Percentiles rank a stretch among this genome's conserved stretches.
Evolutionary conservation across 2,329 filamentous ascomycete species (phyloP).

Genomic region (Fusarium avenaceum): DNA sequence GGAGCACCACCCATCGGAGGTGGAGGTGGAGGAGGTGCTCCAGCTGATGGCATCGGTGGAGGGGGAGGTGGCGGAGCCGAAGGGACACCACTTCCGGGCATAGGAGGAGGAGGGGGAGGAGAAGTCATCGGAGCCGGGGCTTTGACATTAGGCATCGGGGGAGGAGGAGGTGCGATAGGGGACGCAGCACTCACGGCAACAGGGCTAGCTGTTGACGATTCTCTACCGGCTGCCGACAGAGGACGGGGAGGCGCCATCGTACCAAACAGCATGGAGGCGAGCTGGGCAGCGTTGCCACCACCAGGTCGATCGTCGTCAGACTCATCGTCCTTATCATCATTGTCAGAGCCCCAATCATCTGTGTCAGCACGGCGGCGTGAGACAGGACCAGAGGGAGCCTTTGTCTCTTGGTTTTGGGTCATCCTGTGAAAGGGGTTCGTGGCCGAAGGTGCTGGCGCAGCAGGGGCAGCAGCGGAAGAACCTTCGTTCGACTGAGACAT

Average conservation of each 20-base stretch:
- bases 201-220: slow-evolving; percentile 61
- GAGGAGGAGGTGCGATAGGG: slow-evolving; percentile 57
- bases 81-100: slow-evolving; percentile 53
- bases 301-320: slow-evolving; percentile 79
- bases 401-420: slow-evolving; percentile 75
- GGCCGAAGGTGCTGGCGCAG: slow-evolving; percentile 55
- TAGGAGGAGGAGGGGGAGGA: slow-evolving; percentile 54
- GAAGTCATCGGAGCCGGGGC: slow-evolving; percentile 47
- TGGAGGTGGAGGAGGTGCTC: slow-evolving; percentile 58
- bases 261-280: slow-evolving; percentile 95
- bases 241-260: slow-evolving; percentile 96
- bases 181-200: slow-evolving; percentile 57
- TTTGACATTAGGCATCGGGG: slow-evolving; percentile 51
- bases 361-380: slow-evolving; percentile 71
- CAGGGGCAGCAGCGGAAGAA: slow-evolving; percentile 55
- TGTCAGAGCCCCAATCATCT: slow-evolving; percentile 85
- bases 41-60: slow-evolving; percentile 49
- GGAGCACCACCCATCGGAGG: slow-evolving; percentile 52
- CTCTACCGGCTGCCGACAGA: slow-evolving; percentile 83
- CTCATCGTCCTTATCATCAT: slow-evolving; percentile 66
- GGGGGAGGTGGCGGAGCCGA: slow-evolving; percentile 62
- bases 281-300: slow-evolving; percentile 86
- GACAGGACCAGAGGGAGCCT: slow-evolving; percentile 61
- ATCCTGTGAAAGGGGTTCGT: slow-evolving; percentile 97
- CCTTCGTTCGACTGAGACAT: slow-evolving; percentile 77